Base-by-base conservation (phyloP, 805 yeast genomes). In the Kluyveromyces starmeri region DNA sequence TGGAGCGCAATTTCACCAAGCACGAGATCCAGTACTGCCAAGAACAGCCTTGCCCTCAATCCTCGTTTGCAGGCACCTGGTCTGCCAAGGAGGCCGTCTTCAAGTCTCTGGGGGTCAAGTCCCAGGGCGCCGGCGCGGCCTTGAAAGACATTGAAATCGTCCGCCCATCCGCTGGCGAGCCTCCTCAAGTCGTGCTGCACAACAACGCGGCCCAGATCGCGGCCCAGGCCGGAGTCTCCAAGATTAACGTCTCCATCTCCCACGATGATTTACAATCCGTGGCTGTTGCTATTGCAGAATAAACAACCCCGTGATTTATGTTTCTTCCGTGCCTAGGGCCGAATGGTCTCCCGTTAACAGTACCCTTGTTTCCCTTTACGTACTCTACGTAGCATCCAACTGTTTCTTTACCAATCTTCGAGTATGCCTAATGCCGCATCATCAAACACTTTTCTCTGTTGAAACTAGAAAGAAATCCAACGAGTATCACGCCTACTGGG, bases 51-150 rank as follows among this genome's bases (percentile, higher is more conserved):
- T 70, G 71, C 45, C 83, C 92, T 34, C 82, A 76, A 53, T 84
- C 97, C 10, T 84, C 96, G 3, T 92, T 73, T 62, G 86, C 98
- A 18, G 99, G 99, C 31, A 82, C 94, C 28, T 92, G 99, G 99
- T 84, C 96, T 20, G 98, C 98, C 28, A 92, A 92, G 66, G 99
- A 92, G 67, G 98, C 99, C 27, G 96, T 88, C 22, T 92, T 92
- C 78, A 92, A 92, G 68, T 83, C 95, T 13, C 69, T 92, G 54
- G 88, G 92, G 42, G 94, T 84, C 43, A 72, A 73, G 53, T 77
- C 94, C 30, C 74, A 78, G 56, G 99, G 99, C 40, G 96, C 89
- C 11, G 98, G 97, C 42, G 97, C 98, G 24, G 70, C 94, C 21
- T 71, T 92, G 65, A 75, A 72, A 58, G 95, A 85, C 41, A 94